Evolutionary conservation across 768 basidiomycete species (phyloP).

Genomic region (Collybia mongolica): DNA sequence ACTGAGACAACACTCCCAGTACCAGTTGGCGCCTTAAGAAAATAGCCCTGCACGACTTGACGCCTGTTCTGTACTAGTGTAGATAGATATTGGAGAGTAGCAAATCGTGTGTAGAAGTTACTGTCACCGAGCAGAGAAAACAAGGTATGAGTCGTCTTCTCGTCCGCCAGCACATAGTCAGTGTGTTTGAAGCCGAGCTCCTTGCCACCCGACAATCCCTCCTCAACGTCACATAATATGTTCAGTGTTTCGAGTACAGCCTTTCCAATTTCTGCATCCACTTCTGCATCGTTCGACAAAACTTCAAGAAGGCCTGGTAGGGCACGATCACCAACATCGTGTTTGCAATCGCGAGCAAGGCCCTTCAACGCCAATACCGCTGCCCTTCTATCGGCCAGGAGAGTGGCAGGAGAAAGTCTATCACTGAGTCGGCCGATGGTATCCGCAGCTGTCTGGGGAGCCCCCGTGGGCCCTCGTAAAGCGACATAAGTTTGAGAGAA

Average conservation of each 20-base stretch:
- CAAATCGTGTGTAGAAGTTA: constrained; percentile 85
- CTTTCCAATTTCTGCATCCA: constrained; percentile 90
- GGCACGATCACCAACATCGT: constrained; percentile 81
- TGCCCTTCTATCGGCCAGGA: constrained; percentile 89
- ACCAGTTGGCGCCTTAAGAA: constrained; percentile 82
- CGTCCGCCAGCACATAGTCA: constrained; percentile 71
- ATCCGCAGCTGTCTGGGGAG: constrained; percentile 80
- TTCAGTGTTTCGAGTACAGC: constrained; percentile 89
- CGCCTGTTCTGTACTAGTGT: constrained; percentile 81
- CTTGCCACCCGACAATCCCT: constrained; percentile 40
- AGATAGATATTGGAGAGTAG: constrained; percentile 78
- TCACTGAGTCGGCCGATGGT: constrained; percentile 89
- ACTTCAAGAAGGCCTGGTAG: constrained; percentile 78
- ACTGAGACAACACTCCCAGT: constrained; percentile 69
- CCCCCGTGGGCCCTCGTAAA: constrained; percentile 78
- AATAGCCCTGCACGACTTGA: constrained; percentile 83
- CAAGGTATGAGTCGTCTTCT: constrained; percentile 71
- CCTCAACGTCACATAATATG: constrained; percentile 80
- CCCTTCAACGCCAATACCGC: constrained; percentile 94
- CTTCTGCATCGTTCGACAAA: constrained; percentile 82
- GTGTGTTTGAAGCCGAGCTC: constrained; percentile 85
- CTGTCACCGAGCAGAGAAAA: constrained; percentile 73
- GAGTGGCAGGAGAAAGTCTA: constrained; percentile 84
- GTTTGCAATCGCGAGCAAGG: constrained; percentile 85
- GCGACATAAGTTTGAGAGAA: constrained; percentile 84